Percentiles rank a stretch among this genome's conserved stretches.
Evolutionary conservation across 352 stramenopile genomes (phyloP).

Genomic region (Phytophthora citrophthora): DNA sequence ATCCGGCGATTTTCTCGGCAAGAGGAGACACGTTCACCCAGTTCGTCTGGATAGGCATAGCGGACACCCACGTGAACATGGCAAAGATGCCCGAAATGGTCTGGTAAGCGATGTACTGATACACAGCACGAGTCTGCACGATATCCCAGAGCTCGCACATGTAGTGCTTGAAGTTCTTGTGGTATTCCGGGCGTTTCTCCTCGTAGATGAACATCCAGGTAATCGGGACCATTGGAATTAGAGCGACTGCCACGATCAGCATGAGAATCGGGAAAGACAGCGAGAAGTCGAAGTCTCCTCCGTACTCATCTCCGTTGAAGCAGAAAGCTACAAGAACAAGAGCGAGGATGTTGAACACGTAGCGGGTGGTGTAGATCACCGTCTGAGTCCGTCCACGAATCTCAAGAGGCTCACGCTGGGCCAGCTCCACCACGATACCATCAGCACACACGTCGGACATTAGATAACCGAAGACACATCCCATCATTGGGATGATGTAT

Average conservation of each 20-base stretch:
- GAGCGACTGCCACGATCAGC: conserved; percentile 40
- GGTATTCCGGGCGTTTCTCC: conserved; percentile 27
- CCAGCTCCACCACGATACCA: conserved; percentile 55
- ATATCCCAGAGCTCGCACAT: conserved; percentile 58
- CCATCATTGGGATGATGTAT: conserved; percentile 57
- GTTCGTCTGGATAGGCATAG: conserved; percentile 45
- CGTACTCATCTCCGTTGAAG: conserved; percentile 59
- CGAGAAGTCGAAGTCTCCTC: conserved; percentile 53
- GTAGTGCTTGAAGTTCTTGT: conserved; percentile 50
- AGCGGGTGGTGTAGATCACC: conserved; percentile 57
- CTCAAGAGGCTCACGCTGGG: conserved; percentile 51
- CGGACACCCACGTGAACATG: conserved; percentile 45
- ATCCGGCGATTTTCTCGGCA: conserved; percentile 41
- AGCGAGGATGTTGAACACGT: conserved; percentile 41
- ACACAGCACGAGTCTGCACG: conserved; percentile 53
- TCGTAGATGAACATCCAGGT: conserved; percentile 58
- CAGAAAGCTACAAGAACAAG: conserved; percentile 50
- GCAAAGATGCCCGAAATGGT: conserved; percentile 51
- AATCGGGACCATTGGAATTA: conserved; percentile 40
- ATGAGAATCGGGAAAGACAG: conserved; percentile 53
- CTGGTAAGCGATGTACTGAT: conserved; percentile 54
- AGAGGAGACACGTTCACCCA: conserved; percentile 56
- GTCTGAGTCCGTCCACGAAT: conserved; percentile 56
- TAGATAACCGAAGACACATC: conserved; percentile 52
- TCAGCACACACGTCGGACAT: conserved; percentile 58